Conservation (phyloP, 75 land plant genomes). For the Picea glauca region DNA sequence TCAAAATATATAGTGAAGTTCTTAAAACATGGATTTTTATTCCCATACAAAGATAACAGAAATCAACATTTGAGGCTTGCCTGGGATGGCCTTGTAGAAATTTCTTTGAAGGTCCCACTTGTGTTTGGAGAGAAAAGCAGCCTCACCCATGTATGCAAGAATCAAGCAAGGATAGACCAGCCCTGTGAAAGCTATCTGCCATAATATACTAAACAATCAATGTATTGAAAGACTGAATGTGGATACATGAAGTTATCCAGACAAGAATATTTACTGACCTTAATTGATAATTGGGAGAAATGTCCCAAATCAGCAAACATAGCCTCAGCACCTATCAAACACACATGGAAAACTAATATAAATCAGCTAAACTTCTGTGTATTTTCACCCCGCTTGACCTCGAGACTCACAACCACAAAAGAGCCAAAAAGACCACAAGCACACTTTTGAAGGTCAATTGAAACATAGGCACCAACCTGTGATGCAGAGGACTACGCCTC, state of each 20-base stretch:
- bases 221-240: no score
- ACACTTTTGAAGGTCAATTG: no score
- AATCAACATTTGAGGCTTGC: conserved; percentile 7
- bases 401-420: no score
- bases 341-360: background rate
- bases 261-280: conserved; percentile 17
- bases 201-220: background rate
- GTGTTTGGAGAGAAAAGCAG: conserved; percentile 75
- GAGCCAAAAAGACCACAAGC: no score
- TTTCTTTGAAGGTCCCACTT: conserved; percentile 40
- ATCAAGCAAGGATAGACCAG: conserved; percentile 55
- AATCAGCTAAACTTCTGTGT: no score
- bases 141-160: conserved; percentile 76
- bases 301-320: conserved; percentile 51
- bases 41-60: no score
- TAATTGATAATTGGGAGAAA: conserved; percentile 28
- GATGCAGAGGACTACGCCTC: conserved; percentile 66
- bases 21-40: no score
- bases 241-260: no score
- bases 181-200: conserved; percentile 55
- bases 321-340: conserved; percentile 32
- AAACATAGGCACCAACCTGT: conserved; percentile 44
- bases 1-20: no score
- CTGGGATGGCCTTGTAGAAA: conserved; percentile 78
- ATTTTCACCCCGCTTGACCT: no score